Base-by-base conservation (phyloP, 805 yeast genomes). In the Jamesozyma lodderae region DNA sequence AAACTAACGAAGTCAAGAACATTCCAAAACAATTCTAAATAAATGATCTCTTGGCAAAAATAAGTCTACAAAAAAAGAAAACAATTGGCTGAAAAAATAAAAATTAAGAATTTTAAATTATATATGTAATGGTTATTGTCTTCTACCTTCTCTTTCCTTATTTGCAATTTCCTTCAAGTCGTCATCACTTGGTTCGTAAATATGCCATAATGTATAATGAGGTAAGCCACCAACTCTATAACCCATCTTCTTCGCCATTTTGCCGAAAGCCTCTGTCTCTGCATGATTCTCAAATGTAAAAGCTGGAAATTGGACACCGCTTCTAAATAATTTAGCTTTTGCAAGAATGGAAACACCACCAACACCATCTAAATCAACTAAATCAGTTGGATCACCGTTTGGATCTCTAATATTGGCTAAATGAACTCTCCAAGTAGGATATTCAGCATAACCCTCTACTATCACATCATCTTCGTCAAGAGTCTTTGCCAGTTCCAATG, bases 141-240 rank as follows among this genome's bases (percentile, higher is more conserved):
- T 42, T 41, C 51, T 57, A 43, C 77, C 68, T 62, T 70, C 72
- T 48, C 87, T 68, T 59, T 82, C 94, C 58, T 75, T 66, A 48
- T 67, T 68, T 2, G 85, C 81, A 38, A 83, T 81, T 48, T 77
- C 76, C 47, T 70, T 67, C 46, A 83, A 65, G 62, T 83, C 94
- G 52, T 83, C 90, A 58, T 80, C 88, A 63, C 88, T 80, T 13
- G 94, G 94, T 54, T 83, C 94, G 57, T 80, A 83, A 35, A 86
- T 81, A 59, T 85, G 95, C 95, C 95, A 85, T 31, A 85, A 67
- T 0, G 88, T 83, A 59, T 85, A 86, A 62, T 86, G 88, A 4
- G 95, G 95, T 46, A 86, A 68, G 0, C 96, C 96, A 27, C 87
- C 92, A 11, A 86, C 94, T 43, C 67, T 67, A 60, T 73, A 83